phyloP scores from a whole-genome alignment of 768 basidiomycete genomes.

The Leccinum fibrillosum region DNA sequence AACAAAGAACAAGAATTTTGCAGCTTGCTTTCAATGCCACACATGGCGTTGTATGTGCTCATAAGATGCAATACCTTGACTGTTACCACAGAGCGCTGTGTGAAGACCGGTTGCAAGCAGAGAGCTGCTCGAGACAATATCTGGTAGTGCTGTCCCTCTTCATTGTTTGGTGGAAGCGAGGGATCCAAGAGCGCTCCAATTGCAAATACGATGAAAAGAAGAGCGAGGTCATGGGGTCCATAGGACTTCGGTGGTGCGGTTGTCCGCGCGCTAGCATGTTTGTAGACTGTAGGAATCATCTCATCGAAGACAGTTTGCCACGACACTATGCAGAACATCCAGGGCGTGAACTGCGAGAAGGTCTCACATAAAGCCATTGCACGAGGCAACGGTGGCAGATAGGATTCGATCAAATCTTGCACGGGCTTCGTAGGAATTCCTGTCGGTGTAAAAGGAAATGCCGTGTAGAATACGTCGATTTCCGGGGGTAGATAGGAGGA shows the following conservation, averaged over 20 bases:
- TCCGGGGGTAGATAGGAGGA: constrained; percentile 43
- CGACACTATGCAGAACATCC: constrained; percentile 50
- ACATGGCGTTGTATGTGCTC: constrained; percentile 54
- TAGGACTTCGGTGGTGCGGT: constrained; percentile 20
- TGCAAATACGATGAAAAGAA: constrained; percentile 45
- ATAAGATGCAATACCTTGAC: constrained; percentile 50
- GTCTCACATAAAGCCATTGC: constrained; percentile 44
- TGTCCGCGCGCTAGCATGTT: neutral
- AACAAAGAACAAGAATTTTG: constrained; percentile 46
- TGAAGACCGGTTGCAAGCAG: constrained; percentile 43
- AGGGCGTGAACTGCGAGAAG: constrained; percentile 47
- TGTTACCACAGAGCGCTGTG: constrained; percentile 44
- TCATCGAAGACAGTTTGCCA: constrained; percentile 43
- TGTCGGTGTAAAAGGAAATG: constrained; percentile 45
- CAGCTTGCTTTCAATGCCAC: constrained; percentile 48
- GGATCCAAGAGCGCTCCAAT: constrained; percentile 50
- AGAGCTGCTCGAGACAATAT: constrained; percentile 45
- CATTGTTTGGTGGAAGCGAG: constrained; percentile 42
- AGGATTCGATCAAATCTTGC: constrained; percentile 41
- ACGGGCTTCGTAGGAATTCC: constrained; percentile 34
- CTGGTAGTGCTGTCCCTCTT: constrained; percentile 54
- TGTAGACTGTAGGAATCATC: constrained; percentile 46
- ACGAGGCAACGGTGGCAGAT: constrained; percentile 42
- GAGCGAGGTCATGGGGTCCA: constrained; percentile 49
- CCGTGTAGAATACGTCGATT: constrained; percentile 40